These are phyloP conservation scores for Austroboletus niveus DNA, from an alignment of 1,284 basidiomycete genomes.

Conservation along the genomic window DNA sequence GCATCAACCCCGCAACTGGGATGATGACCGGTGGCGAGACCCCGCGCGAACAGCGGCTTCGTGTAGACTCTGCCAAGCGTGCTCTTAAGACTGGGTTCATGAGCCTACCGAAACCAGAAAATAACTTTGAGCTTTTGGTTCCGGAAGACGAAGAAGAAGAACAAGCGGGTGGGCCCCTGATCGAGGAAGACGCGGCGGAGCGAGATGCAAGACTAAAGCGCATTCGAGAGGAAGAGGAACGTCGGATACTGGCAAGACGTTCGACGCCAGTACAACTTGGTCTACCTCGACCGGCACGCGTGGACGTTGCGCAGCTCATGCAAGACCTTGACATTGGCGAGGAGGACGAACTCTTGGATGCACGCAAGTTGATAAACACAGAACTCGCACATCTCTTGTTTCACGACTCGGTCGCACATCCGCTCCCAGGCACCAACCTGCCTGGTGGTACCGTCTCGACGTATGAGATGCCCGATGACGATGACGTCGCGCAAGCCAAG, in stretches of 20 bases:
- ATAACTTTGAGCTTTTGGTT: constrained; percentile 95
- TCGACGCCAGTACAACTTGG: constrained; percentile 81
- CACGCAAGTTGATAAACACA: constrained; percentile 67
- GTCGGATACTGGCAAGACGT: constrained; percentile 75
- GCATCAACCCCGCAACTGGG: constrained; percentile 77
- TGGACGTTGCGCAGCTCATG: constrained; percentile 71
- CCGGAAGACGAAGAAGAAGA: constrained; percentile 80
- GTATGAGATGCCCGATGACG: constrained; percentile 80
- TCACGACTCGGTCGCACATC: constrained; percentile 88
- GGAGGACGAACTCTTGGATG: constrained; percentile 47
- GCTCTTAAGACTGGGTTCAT: constrained; percentile 82
- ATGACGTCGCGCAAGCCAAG: constrained; percentile 72
- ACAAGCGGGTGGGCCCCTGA: constrained; percentile 39
- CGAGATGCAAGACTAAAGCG: constrained; percentile 79
- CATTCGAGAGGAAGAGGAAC: constrained; percentile 74
- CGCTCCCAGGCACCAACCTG: constrained; percentile 84
- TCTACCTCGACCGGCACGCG: constrained; percentile 84
- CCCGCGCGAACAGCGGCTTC: constrained; percentile 71
- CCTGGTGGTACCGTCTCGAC: constrained; percentile 72
- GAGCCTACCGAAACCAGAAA: constrained; percentile 89
- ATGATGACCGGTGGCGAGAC: constrained; percentile 63
- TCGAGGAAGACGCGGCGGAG: constrained; percentile 90
- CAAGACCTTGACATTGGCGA: constrained; percentile 54
- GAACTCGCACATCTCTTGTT: constrained; percentile 82
- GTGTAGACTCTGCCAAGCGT: constrained; percentile 62